phyloP scores from a whole-genome alignment of 2,329 filamentous ascomycete genomes.

The Remersonia thermophila region DNA sequence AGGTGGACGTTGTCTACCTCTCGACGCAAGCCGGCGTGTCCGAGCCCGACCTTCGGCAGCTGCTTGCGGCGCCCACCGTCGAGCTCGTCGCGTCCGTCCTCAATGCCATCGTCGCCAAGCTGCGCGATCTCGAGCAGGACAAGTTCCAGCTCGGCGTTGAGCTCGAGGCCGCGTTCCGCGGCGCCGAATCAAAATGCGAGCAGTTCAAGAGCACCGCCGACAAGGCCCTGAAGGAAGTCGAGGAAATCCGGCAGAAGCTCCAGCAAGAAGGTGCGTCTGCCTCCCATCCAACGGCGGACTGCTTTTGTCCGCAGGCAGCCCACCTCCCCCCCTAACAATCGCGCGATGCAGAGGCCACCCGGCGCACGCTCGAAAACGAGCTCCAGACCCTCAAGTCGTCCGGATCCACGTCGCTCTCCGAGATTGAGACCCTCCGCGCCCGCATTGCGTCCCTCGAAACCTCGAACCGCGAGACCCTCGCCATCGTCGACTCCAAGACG shows the following conservation, averaged over 20 bases:
- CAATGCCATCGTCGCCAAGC: constrained; percentile 61
- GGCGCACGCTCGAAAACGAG: constrained; percentile 68
- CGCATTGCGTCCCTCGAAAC: constrained; percentile 80
- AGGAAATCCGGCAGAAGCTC: constrained; percentile 68
- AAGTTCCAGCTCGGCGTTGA: constrained; percentile 87
- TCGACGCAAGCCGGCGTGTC: constrained; percentile 59
- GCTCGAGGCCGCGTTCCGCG: constrained; percentile 78
- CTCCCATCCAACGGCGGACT: not conserved
- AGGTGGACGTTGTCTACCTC: constrained; percentile 59
- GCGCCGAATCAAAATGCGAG: constrained; percentile 70
- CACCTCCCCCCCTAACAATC: constrained; percentile 48
- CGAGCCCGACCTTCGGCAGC: constrained; percentile 46
- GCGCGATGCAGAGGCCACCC: no score
- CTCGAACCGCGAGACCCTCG: constrained; percentile 81
- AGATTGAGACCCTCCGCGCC: constrained; percentile 63
- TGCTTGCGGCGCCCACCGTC: constrained; percentile 57
- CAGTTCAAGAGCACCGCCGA: constrained; percentile 70
- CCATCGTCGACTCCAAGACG: constrained; percentile 81
- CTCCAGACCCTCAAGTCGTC: constrained; percentile 66
- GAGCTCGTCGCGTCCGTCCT: constrained; percentile 70
- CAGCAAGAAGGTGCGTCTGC: constrained; percentile 60
- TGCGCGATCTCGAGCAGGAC: constrained; percentile 72
- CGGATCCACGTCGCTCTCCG: constrained; percentile 59
- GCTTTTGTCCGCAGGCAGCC: not conserved
- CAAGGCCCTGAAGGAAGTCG: constrained; percentile 71